A percentile compares a stretch with the other conserved stretches of the same genome.
These are phyloP conservation scores for Phialophora expanda DNA, from an alignment of 2,329 filamentous ascomycete species.

Conservation along the genomic window DNA sequence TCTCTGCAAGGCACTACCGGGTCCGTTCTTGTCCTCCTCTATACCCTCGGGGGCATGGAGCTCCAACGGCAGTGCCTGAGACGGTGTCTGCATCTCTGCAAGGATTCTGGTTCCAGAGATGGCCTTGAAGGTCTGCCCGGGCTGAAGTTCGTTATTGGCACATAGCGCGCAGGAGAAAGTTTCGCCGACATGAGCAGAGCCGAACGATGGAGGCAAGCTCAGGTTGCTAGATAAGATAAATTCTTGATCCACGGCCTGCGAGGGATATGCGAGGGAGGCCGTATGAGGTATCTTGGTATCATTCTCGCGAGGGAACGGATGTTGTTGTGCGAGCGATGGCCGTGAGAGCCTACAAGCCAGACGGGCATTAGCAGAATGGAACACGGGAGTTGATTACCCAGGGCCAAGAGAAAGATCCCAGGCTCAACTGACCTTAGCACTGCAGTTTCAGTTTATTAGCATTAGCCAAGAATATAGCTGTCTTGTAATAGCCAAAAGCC, in stretches of 20 bases:
- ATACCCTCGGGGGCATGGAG: constrained; percentile 45
- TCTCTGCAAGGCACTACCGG: constrained; percentile 74
- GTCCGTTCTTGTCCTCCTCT: constrained; percentile 35
- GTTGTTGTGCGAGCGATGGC: constrained; percentile 57
- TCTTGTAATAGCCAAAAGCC: constrained; percentile 25
- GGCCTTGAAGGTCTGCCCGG: constrained; percentile 48
- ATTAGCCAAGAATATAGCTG: constrained; percentile 10
- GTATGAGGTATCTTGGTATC: constrained; percentile 58
- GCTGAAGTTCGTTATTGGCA: constrained; percentile 81
- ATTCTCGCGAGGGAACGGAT: constrained; percentile 52
- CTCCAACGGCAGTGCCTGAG: constrained; percentile 70
- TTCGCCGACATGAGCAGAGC: constrained; percentile 93
- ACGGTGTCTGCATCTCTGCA: constrained; percentile 94
- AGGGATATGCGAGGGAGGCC: constrained; percentile 76
- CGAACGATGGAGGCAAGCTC: constrained; percentile 88
- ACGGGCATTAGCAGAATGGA: constrained; percentile 15
- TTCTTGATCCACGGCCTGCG: constrained; percentile 51
- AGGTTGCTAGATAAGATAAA: constrained; percentile 63
- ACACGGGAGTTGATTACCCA: not conserved
- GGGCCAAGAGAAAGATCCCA: not conserved
- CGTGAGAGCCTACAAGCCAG: constrained; percentile 70
- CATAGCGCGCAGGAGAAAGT: constrained; percentile 93
- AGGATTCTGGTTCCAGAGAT: constrained; percentile 81
- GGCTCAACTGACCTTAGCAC: constrained; percentile 60
- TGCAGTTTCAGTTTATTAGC: constrained; percentile 26